Evolutionary conservation across 192 early-diverging fungal genomes (phyloP), one percentile per base, ranked within the genome.

Genomic region (Backusella liffmaniae): DNA sequence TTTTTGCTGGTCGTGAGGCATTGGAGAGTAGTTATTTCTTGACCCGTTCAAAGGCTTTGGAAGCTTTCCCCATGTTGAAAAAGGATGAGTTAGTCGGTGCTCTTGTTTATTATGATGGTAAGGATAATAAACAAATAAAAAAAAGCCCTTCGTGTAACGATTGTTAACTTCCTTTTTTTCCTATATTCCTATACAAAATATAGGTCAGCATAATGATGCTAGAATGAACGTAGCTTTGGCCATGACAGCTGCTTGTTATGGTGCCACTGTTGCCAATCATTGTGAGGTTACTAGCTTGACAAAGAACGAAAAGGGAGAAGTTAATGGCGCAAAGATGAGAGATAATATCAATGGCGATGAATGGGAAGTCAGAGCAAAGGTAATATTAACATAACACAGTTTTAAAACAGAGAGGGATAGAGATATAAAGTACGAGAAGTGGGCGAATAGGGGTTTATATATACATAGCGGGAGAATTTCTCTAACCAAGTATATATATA

Each of bases 11-110:
- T 67, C 85, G 88, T 70, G 90, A 96, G 76, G 92, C 91, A 16
- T 85, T 97, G 75, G 90, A 92, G 35, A 86, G 89, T 68, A 90
- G 88, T 74, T 97, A 99, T 85, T 91, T 96, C 66, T 77, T 99
- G 87, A 92, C 91, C 26, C 91, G 93, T 66, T 75, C 78, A 36
- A 94, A 93, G 86, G 96, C 97, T 0, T 82, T 97, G 67, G 97
- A 99, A 83, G 94, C 90, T 51, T 99, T 99, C 83, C 97, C 97
- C 4, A 97, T 97, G 96, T 87, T 99, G 59, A 94, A 94, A 76
- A 87, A 89, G 66, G 94, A 97, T 44, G 87, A 88, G 13, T 82
- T 99, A 66, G 94, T 94, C 16, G 97, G 96, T 16, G 96, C 96
- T 16, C 83, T 99, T 80, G 94, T 99, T 37, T 99, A 97, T 79